Base-by-base conservation (phyloP, 495 filamentous ascomycete genomes). In the Xylaria scruposa region DNA sequence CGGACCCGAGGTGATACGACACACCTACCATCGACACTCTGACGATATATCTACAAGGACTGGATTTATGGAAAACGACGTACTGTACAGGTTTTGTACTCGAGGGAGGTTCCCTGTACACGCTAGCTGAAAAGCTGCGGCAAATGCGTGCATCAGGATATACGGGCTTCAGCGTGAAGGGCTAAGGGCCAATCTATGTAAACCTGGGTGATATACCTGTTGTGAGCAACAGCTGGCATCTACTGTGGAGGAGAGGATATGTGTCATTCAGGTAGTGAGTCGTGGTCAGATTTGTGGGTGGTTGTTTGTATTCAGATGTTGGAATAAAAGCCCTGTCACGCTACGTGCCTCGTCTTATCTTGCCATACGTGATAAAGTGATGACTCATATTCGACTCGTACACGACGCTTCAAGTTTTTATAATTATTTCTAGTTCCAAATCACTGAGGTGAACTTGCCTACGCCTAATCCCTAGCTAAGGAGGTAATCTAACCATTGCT, bases 81-180 rank as follows among this genome's bases (percentile, higher is more conserved):
- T 61, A 69, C 40, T 59, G 54, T 61, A 47, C 56, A 61, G 67
- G 67, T 69, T 61, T 69, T 69, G 54, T 69, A 69, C 67, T 69
- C 67, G 17, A 61, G 38, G 67, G 67, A 69, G 54, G 67, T 69
- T 69, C 54, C 67, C 67, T 61, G 56, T 47, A 69, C 54, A 60
- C 54, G 54, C 26, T 10, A 24, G 51, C 66, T 60, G 1, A 33
- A 36, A 61, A 4, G 17, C 42, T 12, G 42, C 54, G 67, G 67
- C 42, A 17, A 69, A 69, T 69, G 67, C 54, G 67, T 69, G 49
- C 56, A 19, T 61, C 67, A 61, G 67, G 67, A 69, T 60, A 36
- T 6, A 47, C 53, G 67, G 54, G 4, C 47, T 33, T 60, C 33
- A 38, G 58, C 54, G 54, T 38, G 33, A 60, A 60, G 29, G 58